Evolutionary conservation across 2,329 filamentous ascomycete species (phyloP).

Genomic region (Bipolaris gigantea): DNA sequence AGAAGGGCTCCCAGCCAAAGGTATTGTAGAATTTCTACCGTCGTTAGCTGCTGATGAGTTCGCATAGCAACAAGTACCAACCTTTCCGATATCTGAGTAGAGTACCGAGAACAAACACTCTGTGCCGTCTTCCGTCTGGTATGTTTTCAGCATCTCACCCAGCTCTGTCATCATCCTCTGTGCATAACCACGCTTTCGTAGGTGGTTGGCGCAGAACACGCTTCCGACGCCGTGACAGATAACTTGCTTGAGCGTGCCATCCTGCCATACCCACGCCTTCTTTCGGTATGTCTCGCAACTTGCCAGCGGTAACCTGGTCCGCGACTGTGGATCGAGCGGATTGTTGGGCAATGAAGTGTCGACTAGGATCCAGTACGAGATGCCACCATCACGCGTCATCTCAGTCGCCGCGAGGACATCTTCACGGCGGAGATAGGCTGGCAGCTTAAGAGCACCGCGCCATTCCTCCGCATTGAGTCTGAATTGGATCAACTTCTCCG

Average conservation of each 20-base stretch:
- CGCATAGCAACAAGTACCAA: slow-evolving; percentile 57
- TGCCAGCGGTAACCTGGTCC: slow-evolving; percentile 52
- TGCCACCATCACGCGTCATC: slow-evolving; percentile 57
- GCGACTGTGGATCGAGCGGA: slow-evolving; percentile 42
- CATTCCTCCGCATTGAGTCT: slow-evolving; percentile 60
- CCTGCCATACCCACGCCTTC: slow-evolving; percentile 49
- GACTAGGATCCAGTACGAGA: slow-evolving; percentile 64
- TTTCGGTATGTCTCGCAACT: slow-evolving; percentile 62
- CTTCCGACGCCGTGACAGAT: slow-evolving; percentile 75
- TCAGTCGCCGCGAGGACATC: slow-evolving; percentile 54
- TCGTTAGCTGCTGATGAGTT: slow-evolving; percentile 65
- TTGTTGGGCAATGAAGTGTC: slow-evolving; percentile 46
- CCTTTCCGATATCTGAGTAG: slow-evolving; percentile 79
- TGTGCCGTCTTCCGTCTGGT: slow-evolving; percentile 50
- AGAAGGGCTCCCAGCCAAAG: slow-evolving; percentile 75
- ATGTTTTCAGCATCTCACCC: slow-evolving; percentile 56
- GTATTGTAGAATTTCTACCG: slow-evolving; percentile 77
- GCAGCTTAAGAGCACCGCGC: slow-evolving; percentile 58
- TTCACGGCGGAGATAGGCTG: slow-evolving; percentile 63
- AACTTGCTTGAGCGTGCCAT: slow-evolving; percentile 58
- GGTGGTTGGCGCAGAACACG: slow-evolving; percentile 72
- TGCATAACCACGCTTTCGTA: slow-evolving; percentile 75
- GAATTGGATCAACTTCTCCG: slow-evolving; percentile 57
- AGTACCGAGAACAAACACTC: slow-evolving; percentile 71
- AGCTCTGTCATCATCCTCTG: slow-evolving; percentile 76